These are phyloP conservation scores for Zygnema circumcarinatum DNA, from an alignment of 139 green algal species.

Conservation along the genomic window DNA sequence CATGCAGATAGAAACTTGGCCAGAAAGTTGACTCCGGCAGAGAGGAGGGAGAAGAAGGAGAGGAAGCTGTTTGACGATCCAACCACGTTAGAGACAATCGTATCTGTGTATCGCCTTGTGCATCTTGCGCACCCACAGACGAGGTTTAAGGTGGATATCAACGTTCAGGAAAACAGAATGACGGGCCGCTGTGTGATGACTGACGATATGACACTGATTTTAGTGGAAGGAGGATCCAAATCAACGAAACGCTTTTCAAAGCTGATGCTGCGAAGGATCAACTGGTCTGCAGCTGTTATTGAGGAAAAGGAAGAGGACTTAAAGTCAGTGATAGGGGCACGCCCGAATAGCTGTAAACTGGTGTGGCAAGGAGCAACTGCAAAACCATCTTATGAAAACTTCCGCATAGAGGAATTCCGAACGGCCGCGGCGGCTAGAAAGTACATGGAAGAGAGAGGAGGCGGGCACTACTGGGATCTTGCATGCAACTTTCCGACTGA, in stretches of 20 bases:
- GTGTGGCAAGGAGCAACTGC: slow-evolving; percentile 77
- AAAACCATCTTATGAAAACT: slow-evolving; percentile 73
- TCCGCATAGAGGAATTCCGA: slow-evolving; percentile 65
- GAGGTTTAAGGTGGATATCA: slow-evolving; percentile 90
- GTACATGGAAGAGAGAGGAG: slow-evolving; percentile 67
- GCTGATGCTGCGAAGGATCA: slow-evolving; percentile 93
- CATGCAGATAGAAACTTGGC: slow-evolving; percentile 96
- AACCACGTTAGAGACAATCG: slow-evolving; percentile 24
- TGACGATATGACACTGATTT: slow-evolving; percentile 18
- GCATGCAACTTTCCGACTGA: slow-evolving; percentile 60
- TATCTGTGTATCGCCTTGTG: slow-evolving; percentile 67
- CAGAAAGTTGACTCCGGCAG: slow-evolving; percentile 90
- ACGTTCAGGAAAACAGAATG: slow-evolving; percentile 89
- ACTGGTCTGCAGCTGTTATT: slow-evolving; percentile 73
- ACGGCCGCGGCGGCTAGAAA: slow-evolving; percentile 61
- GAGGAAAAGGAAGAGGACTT: slow-evolving; percentile 59
- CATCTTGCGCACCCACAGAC: slow-evolving; percentile 71
- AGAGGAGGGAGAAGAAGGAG: slow-evolving; percentile 92
- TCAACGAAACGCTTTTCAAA: slow-evolving; percentile 81
- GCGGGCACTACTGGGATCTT: slow-evolving; percentile 89
- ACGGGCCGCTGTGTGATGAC: slow-evolving; percentile 68
- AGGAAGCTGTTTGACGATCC: slow-evolving; percentile 81
- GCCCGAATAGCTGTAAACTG: slow-evolving; percentile 58
- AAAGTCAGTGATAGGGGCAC: neutral
- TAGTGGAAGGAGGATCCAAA: slow-evolving; percentile 53